Evolutionary conservation across 495 filamentous ascomycete species (phyloP).

Genomic region (Pseudomonodictys pantanalensis): DNA sequence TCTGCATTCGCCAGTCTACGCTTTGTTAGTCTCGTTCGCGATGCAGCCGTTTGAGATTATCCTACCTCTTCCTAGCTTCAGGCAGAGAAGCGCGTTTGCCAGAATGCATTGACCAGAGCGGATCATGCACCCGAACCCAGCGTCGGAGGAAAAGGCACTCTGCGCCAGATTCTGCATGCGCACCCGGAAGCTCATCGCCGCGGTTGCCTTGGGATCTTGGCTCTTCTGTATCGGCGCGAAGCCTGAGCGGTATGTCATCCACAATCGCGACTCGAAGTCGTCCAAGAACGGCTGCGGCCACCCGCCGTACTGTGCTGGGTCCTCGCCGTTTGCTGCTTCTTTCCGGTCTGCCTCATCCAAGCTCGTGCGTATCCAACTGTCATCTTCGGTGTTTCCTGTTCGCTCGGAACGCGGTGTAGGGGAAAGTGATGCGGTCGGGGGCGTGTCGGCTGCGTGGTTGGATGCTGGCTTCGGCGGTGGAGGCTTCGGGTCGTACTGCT

Average conservation of each 20-base stretch:
- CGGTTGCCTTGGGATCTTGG: constrained; percentile 62
- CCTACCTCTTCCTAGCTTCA: constrained; percentile 76
- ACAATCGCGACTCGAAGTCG: constrained; percentile 90
- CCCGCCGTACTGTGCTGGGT: constrained; percentile 49
- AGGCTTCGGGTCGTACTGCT: constrained; percentile 58
- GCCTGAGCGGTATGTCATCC: constrained; percentile 93
- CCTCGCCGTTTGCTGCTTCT: constrained; percentile 29
- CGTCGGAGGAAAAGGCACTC: constrained; percentile 85
- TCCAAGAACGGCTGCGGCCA: constrained; percentile 87
- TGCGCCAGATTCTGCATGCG: constrained; percentile 77
- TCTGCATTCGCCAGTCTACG: constrained; percentile 74
- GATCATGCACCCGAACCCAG: constrained; percentile 99
- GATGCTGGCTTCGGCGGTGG: constrained; percentile 24
- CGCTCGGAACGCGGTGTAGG: constrained; percentile 28
- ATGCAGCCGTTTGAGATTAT: background rate
- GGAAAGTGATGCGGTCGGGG: constrained; percentile 36
- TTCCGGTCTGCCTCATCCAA: constrained; percentile 25
- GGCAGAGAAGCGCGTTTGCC: constrained; percentile 73
- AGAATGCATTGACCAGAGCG: constrained; percentile 90
- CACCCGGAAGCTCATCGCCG: constrained; percentile 82
- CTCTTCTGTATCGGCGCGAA: constrained; percentile 81
- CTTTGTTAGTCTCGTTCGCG: background rate
- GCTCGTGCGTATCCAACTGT: constrained; percentile 33
- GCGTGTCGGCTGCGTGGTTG: constrained; percentile 3
- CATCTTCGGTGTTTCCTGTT: constrained; percentile 16